Evolutionary conservation across 2,329 filamentous ascomycete genomes (phyloP).

Genomic region (Sporothrix brunneoviolacea): DNA sequence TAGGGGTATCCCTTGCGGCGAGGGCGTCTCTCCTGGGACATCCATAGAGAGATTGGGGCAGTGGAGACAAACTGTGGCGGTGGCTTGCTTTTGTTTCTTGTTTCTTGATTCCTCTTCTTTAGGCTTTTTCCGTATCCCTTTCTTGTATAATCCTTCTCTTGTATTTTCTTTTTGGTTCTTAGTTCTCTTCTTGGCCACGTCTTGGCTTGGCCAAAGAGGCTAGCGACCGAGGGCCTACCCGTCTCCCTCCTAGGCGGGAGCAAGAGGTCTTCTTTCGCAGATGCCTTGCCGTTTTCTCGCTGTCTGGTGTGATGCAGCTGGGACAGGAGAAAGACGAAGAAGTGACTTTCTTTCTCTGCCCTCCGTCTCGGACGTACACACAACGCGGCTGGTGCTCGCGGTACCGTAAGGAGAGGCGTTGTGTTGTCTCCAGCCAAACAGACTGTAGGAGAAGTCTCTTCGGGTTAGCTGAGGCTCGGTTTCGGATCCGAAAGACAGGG

Average conservation of each 20-base stretch:
- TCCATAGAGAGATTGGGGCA: neutral
- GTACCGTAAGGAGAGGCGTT: neutral
- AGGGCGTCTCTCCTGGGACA: neutral
- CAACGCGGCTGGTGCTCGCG: neutral
- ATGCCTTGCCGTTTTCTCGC: neutral
- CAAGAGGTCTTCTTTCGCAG: too few species aligned
- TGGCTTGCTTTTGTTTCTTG: too few species aligned
- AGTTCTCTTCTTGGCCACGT: too few species aligned
- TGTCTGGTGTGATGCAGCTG: neutral
- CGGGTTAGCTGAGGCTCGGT: slow-evolving; percentile 9
- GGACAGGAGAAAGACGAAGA: too few species aligned
- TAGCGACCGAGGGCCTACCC: too few species aligned
- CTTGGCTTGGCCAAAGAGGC: too few species aligned
- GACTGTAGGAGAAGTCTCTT: neutral
- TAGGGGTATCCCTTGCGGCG: slow-evolving; percentile 1
- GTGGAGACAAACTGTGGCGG: too few species aligned
- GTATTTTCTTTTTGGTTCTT: too few species aligned
- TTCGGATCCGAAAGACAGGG: slow-evolving; percentile 12
- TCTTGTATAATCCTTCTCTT: too few species aligned
- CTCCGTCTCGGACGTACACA: neutral
- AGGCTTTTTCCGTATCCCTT: too few species aligned
- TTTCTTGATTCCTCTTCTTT: too few species aligned
- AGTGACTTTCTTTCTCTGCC: neutral
- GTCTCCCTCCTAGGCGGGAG: too few species aligned
- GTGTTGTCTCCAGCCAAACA: neutral